phyloP scores from a whole-genome alignment of 106 monocot species.

The Platanthera guangdongensis region DNA sequence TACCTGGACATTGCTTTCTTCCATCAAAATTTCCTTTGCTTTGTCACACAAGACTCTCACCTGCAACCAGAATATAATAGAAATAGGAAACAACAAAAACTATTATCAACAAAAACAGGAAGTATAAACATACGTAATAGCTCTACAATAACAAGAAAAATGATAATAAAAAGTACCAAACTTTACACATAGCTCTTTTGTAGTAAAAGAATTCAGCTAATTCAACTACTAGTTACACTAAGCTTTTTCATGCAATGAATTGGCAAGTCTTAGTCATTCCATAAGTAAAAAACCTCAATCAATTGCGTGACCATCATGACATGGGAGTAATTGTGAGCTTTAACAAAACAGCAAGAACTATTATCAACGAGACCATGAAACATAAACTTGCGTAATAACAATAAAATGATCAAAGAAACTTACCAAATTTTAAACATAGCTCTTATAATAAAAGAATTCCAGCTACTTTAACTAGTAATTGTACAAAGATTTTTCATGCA shows the following conservation, averaged over 20 bases:
- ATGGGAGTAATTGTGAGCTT: not conserved
- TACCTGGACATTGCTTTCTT: constrained; percentile 99
- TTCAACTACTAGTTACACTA: not conserved
- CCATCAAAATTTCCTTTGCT: constrained; percentile 96
- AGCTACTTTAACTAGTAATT: not conserved
- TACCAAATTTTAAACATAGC: not conserved
- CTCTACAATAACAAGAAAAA: not conserved
- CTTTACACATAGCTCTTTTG: not conserved
- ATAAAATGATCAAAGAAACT: not conserved
- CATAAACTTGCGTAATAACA: not conserved
- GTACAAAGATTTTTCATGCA: not conserved
- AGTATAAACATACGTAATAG: too few species aligned
- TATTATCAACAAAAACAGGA: too few species aligned
- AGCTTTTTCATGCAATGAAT: too few species aligned
- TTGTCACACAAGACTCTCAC: constrained; percentile 83
- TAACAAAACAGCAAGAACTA: not conserved
- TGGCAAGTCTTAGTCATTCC: too few species aligned
- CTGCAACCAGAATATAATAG: constrained; percentile 23
- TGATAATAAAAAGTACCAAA: not conserved
- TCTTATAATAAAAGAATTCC: not conserved
- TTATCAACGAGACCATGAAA: not conserved
- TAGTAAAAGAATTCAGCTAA: not conserved
- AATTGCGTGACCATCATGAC: too few species aligned
- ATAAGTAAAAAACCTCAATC: too few species aligned
- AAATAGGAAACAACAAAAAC: not conserved